These are phyloP conservation scores for Casuarina cunninghamiana DNA, from an alignment of 306 rosid genomes.

Conservation along the genomic window DNA sequence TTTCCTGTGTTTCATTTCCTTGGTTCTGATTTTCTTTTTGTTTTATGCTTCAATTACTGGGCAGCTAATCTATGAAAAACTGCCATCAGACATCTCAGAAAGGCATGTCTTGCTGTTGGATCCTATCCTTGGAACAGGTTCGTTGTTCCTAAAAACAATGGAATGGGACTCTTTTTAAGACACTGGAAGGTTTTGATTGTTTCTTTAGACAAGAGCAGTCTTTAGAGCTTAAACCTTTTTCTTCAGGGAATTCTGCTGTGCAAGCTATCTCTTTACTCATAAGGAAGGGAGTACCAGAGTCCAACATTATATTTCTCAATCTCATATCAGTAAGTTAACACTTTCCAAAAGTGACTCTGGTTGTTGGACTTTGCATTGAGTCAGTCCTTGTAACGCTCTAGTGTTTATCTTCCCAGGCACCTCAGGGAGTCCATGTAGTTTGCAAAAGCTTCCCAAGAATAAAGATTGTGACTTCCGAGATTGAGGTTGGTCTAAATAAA, in stretches of 20 bases:
- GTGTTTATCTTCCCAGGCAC: constrained; percentile 59
- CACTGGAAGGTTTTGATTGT: background rate
- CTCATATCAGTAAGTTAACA: constrained; percentile 83
- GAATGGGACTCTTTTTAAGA: background rate
- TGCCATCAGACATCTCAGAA: constrained; percentile 91
- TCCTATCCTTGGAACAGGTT: constrained; percentile 99
- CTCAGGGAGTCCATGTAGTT: constrained; percentile 89
- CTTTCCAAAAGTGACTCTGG: background rate
- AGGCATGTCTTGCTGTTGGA: constrained; percentile 94
- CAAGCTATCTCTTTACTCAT: constrained; percentile 83
- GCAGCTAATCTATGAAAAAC: constrained; percentile 92
- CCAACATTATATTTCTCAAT: constrained; percentile 94
- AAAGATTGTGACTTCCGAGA: constrained; percentile 97
- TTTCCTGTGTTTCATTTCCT: constrained; percentile 18
- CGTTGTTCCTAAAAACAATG: constrained; percentile 25
- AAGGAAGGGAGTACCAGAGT: constrained; percentile 92
- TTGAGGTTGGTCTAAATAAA: constrained; percentile 73
- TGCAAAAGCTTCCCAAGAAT: constrained; percentile 89
- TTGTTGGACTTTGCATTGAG: constrained; percentile 7
- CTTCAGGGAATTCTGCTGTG: constrained; percentile 89
- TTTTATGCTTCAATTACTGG: constrained; percentile 28
- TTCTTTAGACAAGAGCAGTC: background rate
- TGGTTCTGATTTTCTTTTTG: constrained; percentile 13
- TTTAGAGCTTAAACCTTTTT: constrained; percentile 7
- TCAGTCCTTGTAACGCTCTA: constrained; percentile 5